These are phyloP conservation scores for Sanghuangporus sanghuang DNA, from an alignment of 1,284 basidiomycete species.

Conservation along the genomic window DNA sequence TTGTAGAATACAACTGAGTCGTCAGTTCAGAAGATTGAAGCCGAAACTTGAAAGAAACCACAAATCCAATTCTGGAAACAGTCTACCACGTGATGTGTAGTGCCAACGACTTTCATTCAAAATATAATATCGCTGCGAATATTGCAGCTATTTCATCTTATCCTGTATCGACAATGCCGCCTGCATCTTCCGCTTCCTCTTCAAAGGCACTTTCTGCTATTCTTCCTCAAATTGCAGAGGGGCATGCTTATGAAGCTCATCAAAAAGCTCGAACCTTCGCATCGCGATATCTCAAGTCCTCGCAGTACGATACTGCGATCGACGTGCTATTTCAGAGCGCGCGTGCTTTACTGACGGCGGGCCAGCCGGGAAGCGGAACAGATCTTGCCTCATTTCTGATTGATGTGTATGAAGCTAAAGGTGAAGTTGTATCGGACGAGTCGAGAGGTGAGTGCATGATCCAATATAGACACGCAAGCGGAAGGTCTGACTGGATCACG, in stretches of 20 bases:
- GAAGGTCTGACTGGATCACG: background rate
- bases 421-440: conserved; percentile 62
- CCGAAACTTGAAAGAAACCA: no score
- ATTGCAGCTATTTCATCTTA: no score
- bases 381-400: conserved; percentile 77
- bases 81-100: no score
- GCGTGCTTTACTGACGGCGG: conserved; percentile 78
- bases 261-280: conserved; percentile 94
- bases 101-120: no score
- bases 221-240: conserved; percentile 62
- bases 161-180: conserved; percentile 15
- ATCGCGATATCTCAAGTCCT: conserved; percentile 75
- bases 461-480: background rate
- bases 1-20: no score
- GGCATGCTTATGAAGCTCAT: conserved; percentile 84
- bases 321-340: conserved; percentile 86
- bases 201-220: conserved; percentile 70
- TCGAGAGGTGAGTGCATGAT: conserved; percentile 57
- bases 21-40: no score
- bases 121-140: no score
- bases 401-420: conserved; percentile 74
- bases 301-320: conserved; percentile 76
- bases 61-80: no score
- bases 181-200: conserved; percentile 36
- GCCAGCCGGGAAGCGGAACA: conserved; percentile 83